Percentiles rank a stretch among this genome's conserved stretches.
These are phyloP conservation scores for Puccinia triticina DNA, from an alignment of 1,284 basidiomycete species.

Conservation along the genomic window DNA sequence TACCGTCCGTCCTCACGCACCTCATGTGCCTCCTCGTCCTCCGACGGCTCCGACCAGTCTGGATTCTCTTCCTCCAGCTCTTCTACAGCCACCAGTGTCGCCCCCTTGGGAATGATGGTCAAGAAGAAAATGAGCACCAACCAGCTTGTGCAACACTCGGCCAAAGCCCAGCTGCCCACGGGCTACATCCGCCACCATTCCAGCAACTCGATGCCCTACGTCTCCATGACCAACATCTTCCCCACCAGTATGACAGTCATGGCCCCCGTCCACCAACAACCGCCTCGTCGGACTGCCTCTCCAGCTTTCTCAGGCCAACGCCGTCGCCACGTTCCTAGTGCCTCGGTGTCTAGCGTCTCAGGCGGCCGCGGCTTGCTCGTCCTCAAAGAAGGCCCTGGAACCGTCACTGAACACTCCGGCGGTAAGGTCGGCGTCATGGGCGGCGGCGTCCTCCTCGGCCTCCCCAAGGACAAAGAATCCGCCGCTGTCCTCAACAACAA, in stretches of 20 bases:
- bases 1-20: slow-evolving; percentile 30
- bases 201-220: slow-evolving; percentile 15
- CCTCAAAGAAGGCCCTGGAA: slow-evolving; percentile 49
- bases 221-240: background rate
- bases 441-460: slow-evolving; percentile 58
- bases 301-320: background rate
- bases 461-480: slow-evolving; percentile 34
- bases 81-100: slow-evolving; percentile 31
- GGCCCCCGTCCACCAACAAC: background rate
- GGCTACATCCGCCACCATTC: slow-evolving; percentile 32
- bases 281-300: slow-evolving; percentile 1
- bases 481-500: background rate
- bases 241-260: background rate
- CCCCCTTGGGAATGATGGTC: background rate
- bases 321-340: slow-evolving; percentile 22
- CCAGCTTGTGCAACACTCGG: background rate
- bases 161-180: background rate
- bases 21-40: slow-evolving; percentile 40
- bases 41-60: slow-evolving; percentile 44
- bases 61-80: slow-evolving; percentile 28
- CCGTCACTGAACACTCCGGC: slow-evolving; percentile 58
- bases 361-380: slow-evolving; percentile 35
- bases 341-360: slow-evolving; percentile 32
- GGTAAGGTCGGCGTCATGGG: slow-evolving; percentile 59
- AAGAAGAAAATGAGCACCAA: slow-evolving; percentile 13